phyloP scores from a whole-genome alignment of 176 grass and related monocot species.

The Metroxylon sagu region DNA sequence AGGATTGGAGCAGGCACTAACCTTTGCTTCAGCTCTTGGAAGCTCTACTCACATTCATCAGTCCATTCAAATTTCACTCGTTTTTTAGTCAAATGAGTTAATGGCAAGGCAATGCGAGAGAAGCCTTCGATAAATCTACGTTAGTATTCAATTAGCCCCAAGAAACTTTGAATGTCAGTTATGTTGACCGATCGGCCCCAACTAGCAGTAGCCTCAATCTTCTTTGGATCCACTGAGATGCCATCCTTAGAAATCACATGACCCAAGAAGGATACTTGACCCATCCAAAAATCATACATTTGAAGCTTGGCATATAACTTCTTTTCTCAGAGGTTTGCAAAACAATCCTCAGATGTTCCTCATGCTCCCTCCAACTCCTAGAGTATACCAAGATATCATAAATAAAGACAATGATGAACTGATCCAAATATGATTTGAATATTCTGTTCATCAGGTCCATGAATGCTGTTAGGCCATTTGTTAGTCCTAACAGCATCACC shows the following conservation, averaged over 20 bases:
- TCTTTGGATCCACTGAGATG: too few relatives aligned
- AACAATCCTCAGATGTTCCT: neutral
- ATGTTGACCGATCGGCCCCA: too few relatives aligned
- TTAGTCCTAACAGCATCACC: constrained; percentile 6
- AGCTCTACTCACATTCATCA: neutral
- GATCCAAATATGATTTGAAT: too few relatives aligned
- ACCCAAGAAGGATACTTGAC: too few relatives aligned
- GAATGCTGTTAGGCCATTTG: neutral
- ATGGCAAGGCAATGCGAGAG: too few relatives aligned
- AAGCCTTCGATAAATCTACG: too few relatives aligned
- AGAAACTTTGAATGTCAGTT: neutral
- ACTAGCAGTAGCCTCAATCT: neutral
- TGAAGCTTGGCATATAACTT: neutral
- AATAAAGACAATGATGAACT: too few relatives aligned
- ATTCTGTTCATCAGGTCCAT: constrained; percentile 1
- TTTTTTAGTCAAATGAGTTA: too few relatives aligned
- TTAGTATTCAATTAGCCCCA: neutral
- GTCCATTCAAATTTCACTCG: neutral
- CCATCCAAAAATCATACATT: constrained; percentile 1
- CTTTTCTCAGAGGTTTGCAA: neutral
- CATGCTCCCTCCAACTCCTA: neutral
- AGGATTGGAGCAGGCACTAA: neutral
- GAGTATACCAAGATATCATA: too few relatives aligned
- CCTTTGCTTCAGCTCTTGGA: neutral
- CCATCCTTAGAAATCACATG: too few relatives aligned